Evolutionary conservation across 2,329 filamentous ascomycete genomes (phyloP), one percentile per base, ranked within the genome.

Genomic region (Lachnellula cervina): DNA sequence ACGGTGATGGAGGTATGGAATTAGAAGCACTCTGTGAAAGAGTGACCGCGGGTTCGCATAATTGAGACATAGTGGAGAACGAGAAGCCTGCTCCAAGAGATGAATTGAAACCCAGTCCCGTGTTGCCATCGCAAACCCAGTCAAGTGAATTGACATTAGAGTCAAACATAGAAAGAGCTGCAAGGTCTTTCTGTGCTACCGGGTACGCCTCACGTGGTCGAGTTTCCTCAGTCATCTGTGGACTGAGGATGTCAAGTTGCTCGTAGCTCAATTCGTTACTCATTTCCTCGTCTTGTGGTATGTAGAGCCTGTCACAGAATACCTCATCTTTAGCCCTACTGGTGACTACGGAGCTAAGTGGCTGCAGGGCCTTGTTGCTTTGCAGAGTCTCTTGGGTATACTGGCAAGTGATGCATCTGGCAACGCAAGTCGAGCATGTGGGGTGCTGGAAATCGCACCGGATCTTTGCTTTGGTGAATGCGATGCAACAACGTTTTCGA

Each of bases 361-460:
- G 11, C 5, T n/a, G 11, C n/a, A 17, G 17, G 5, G 17, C 42
- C 17, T 16, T 17, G 14, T 21, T 44, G 42, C 3, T 13, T 19
- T 17, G n/a, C 42, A 23, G 4, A 5, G 2, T 11, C 4, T n/a
- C n/a, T 5, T 21, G 13, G 21, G n/a, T 1, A 21, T 44, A 44
- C 11, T 23, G 17, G 19, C 42, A 44, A 19, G 21, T n/a, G n/a
- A 37, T 25, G 19, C 34, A 16, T 37, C 19, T 52, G 4, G 28
- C 21, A 2, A 7, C 13, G 17, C 50, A 52, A 32, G 21, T n/a
- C 14, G 50, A 45, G 19, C 50, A 45, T 17, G 16, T 11, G 9
- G 50, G 50, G 8, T n/a, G 16, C 23, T 37, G 8, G 11, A 40
- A 45, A 52, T 52, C 50, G 23, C 50, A 52, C 14, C 50, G 38